These are phyloP conservation scores for Scutellaria galericulata DNA, from an alignment of 257 asterid genomes.

Conservation along the genomic window DNA sequence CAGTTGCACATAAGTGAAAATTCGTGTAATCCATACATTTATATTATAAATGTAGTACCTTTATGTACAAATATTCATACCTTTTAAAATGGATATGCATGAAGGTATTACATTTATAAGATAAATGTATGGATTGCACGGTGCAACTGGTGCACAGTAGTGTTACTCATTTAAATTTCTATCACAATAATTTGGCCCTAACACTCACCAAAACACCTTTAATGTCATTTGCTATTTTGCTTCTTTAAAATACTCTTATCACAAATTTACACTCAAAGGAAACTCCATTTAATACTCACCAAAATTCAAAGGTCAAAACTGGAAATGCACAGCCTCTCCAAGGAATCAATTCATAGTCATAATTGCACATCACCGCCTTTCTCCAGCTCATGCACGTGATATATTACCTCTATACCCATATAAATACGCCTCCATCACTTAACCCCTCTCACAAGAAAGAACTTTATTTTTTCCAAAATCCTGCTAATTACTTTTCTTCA, in stretches of 20 bases:
- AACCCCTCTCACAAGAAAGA: conserved; percentile 27
- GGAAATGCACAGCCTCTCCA: conserved; percentile 20
- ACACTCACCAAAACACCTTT: not conserved
- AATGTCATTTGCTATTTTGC: conserved; percentile 29
- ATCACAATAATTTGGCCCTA: too few species aligned
- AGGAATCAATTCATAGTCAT: not conserved
- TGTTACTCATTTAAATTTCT: too few species aligned
- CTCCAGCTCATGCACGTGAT: conserved; percentile 31
- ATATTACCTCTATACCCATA: conserved; percentile 34
- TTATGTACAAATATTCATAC: too few species aligned
- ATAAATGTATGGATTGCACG: too few species aligned
- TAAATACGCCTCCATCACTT: not conserved
- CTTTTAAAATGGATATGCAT: too few species aligned
- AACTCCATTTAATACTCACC: not conserved
- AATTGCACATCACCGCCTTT: conserved; percentile 34
- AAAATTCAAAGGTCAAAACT: conserved; percentile 25
- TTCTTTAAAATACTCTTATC: conserved; percentile 22
- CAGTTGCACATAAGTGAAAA: too few species aligned
- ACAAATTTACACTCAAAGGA: not conserved
- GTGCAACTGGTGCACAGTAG: too few species aligned
- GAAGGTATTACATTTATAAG: too few species aligned
- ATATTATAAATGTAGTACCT: too few species aligned
- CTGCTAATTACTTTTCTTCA: not conserved
- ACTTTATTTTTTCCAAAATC: not conserved
- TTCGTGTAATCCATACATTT: too few species aligned